These are phyloP conservation scores for Ophiostoma quercus DNA, from an alignment of 2,329 filamentous ascomycete genomes.

Conservation along the genomic window DNA sequence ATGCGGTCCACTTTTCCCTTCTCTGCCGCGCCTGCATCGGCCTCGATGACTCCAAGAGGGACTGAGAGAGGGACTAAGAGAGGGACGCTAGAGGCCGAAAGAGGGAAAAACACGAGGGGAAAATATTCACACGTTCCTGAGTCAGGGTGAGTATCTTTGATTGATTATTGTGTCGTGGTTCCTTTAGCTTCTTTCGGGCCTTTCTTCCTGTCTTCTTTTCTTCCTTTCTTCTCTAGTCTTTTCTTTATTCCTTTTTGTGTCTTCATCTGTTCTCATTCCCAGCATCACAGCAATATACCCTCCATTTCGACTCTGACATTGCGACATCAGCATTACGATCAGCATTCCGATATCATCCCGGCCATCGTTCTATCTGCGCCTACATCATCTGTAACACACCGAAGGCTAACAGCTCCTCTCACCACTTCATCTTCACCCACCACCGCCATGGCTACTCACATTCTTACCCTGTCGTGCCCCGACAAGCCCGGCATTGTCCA, in stretches of 20 bases:
- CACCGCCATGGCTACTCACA: slow-evolving; percentile 50
- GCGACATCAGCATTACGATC: too few relatives aligned
- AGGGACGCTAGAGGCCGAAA: slow-evolving; percentile 7
- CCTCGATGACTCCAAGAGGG: slow-evolving; percentile 5
- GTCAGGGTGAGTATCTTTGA: neutral
- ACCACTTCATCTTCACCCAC: slow-evolving; percentile 22
- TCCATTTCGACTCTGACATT: neutral
- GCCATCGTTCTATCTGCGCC: neutral
- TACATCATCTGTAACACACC: neutral
- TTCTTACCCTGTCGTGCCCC: slow-evolving; percentile 76
- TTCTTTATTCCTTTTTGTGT: neutral
- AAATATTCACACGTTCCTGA: slow-evolving; percentile 6
- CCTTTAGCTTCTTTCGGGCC: too few relatives aligned
- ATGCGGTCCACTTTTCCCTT: neutral
- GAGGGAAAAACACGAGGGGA: slow-evolving; percentile 12
- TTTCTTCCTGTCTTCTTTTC: neutral
- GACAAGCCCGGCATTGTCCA: slow-evolving; percentile 82
- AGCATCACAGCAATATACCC: neutral
- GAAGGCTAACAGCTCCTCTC: neutral
- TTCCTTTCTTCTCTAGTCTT: neutral
- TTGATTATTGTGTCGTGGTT: neutral
- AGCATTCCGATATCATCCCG: neutral
- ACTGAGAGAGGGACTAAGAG: neutral
- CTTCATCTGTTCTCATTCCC: neutral
- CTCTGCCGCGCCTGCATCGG: neutral